Evolutionary conservation across 2,329 filamentous ascomycete genomes (phyloP), one percentile per base, ranked within the genome.

Genomic region (Orbilia javanica): DNA sequence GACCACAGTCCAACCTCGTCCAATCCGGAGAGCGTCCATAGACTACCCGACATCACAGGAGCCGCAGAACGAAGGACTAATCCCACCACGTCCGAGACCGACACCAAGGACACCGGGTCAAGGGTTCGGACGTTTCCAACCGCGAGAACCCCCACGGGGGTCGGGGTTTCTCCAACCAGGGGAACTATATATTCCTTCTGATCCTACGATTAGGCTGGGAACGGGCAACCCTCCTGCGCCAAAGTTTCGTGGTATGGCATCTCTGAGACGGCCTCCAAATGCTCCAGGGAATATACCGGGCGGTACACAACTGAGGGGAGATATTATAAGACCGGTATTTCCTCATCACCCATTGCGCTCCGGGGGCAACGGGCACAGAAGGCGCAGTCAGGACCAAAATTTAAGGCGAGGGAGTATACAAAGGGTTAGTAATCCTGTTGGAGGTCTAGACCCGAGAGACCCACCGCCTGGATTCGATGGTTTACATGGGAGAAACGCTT

Each of bases 21-120:
- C 34, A 31, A 53, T 7, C 10, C 60, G 42, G n/a, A 36, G 70
- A 6, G 22, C 42, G 11, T 74, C 70, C 6, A 68, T 74, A 29
- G 70, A 74, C 13, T 53, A 66, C 22, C 63, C 63, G 5, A 53
- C 18, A 18, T 29, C 46, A 7, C 31, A 44, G 20, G 18, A 20
- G 25, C 31, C 29, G 20, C 29, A 20, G 29, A 31, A 36, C 25
- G 60, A 22, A 8, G 25, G 25, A 27, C 20, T 52, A 31, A 42
- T 57, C 27, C 50, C 29, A 27, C 44, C n/a, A 15, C 27, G 31
- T 48, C 0, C 46, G 15, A 39, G 22, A 50, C 31, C 31, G 6
- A n/a, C 29, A 36, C 29, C 25, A 53, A 48, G 18, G 10, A 29
- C 18, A n/a, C 7, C 31, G 5, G 20, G 7, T 10, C 52, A 44